Percentiles rank a stretch among this genome's conserved stretches.
These are phyloP conservation scores for Berkeleyomyces rouxiae DNA, from an alignment of 2,329 filamentous ascomycete species.

Conservation along the genomic window DNA sequence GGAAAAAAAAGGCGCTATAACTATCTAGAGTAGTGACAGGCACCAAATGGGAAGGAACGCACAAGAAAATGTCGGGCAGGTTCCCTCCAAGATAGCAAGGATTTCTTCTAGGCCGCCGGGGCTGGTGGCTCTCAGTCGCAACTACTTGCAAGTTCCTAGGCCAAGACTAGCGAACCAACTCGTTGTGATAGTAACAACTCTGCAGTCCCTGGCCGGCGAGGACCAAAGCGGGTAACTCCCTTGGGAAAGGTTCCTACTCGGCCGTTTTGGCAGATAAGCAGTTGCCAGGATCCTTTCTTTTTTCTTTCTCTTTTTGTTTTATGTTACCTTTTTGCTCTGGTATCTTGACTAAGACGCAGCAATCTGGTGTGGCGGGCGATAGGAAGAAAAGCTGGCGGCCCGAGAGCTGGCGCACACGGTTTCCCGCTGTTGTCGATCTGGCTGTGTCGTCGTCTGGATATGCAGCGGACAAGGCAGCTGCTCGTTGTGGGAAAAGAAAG, in stretches of 20 bases:
- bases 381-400: background rate
- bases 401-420: no score
- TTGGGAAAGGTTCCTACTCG: background rate
- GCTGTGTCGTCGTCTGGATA: no score
- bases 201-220: background rate
- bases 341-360: background rate
- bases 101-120: background rate
- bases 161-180: background rate
- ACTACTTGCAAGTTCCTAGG: background rate
- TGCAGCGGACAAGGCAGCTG: no score
- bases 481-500: no score
- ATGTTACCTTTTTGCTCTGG: background rate
- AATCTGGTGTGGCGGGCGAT: background rate
- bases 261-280: background rate
- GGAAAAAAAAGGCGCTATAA: background rate
- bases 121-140: background rate
- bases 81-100: background rate
- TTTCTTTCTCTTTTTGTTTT: background rate
- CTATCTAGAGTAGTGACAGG: background rate
- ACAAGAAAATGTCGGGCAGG: background rate
- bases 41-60: background rate
- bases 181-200: background rate
- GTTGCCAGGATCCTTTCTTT: background rate
- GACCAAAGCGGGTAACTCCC: background rate
- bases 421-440: no score